Percentiles rank a stretch among this genome's conserved stretches.
phyloP scores from a whole-genome alignment of 2,329 filamentous ascomycete genomes.

The Penicillium sp. region DNA sequence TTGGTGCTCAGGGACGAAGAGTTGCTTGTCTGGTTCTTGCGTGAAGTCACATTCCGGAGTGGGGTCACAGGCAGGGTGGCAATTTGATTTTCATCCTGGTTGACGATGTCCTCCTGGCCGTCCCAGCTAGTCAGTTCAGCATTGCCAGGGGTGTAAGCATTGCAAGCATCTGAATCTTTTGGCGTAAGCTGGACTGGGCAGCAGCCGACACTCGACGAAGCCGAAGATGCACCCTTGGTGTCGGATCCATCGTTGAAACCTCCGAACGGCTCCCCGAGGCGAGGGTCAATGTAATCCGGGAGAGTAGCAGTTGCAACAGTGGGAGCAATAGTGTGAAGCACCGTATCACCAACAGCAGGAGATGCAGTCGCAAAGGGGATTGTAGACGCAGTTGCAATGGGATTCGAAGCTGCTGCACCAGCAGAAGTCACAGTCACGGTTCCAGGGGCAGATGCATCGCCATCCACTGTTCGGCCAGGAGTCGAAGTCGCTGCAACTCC shows the following conservation, averaged over 20 bases:
- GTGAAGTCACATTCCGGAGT: too few species aligned
- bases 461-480: too few species aligned
- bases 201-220: too few species aligned
- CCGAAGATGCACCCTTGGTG: constrained; percentile 4
- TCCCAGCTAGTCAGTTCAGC: neutral
- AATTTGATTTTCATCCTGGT: neutral
- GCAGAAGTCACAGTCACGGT: too few species aligned
- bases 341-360: constrained; percentile 11
- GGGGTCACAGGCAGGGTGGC: constrained; percentile 22
- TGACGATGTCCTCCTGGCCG: neutral
- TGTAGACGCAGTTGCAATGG: neutral
- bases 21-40: too few species aligned
- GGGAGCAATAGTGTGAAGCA: neutral
- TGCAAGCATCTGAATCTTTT: too few species aligned
- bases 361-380: neutral
- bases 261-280: constrained; percentile 30
- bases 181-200: too few species aligned
- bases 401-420: too few species aligned
- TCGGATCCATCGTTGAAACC: constrained; percentile 12
- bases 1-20: too few species aligned
- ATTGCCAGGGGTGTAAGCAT: neutral
- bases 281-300: constrained; percentile 39
- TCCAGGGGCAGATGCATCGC: too few species aligned
- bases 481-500: too few species aligned
- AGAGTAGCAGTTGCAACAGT: constrained; percentile 4